phyloP scores from a whole-genome alignment of 257 asterid species.

The Solanum microdontum region DNA sequence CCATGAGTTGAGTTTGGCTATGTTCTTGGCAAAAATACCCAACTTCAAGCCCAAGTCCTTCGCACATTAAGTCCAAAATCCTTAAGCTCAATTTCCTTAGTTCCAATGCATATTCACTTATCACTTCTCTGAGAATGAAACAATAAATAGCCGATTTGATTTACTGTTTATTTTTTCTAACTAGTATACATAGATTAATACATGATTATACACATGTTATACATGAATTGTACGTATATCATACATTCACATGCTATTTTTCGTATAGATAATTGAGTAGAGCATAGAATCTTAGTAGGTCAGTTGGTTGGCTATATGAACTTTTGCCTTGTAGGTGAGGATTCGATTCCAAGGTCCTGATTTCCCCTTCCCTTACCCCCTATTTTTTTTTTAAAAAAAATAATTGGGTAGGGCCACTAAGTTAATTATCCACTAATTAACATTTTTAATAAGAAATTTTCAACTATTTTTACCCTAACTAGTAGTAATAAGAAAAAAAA shows the following conservation, averaged over 20 bases:
- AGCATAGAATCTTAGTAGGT: too few species aligned
- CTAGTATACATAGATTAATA: not conserved
- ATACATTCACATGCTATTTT: not conserved
- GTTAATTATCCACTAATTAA: too few species aligned
- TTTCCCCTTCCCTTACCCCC: too few species aligned
- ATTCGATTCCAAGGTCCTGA: too few species aligned
- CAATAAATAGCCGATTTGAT: not conserved
- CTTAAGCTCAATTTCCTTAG: not conserved
- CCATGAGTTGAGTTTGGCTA: not conserved
- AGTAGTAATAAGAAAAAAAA: too few species aligned
- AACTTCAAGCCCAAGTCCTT: not conserved
- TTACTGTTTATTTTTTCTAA: not conserved
- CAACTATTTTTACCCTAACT: too few species aligned
- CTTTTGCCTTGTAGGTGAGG: too few species aligned
- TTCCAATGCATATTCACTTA: not conserved
- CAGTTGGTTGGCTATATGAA: accelerated
- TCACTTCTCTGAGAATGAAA: not conserved
- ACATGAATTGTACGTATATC: not conserved
- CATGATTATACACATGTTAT: not conserved
- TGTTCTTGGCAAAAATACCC: not conserved
- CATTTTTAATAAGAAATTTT: too few species aligned
- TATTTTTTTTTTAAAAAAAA: too few species aligned
- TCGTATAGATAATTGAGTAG: not conserved
- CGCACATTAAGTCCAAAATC: constrained; percentile 1
- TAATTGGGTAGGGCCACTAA: too few species aligned